A percentile compares a stretch with the other conserved stretches of the same genome.
Conservation (phyloP, 1,284 basidiomycete genomes). For the Porogramme epimiltina region DNA sequence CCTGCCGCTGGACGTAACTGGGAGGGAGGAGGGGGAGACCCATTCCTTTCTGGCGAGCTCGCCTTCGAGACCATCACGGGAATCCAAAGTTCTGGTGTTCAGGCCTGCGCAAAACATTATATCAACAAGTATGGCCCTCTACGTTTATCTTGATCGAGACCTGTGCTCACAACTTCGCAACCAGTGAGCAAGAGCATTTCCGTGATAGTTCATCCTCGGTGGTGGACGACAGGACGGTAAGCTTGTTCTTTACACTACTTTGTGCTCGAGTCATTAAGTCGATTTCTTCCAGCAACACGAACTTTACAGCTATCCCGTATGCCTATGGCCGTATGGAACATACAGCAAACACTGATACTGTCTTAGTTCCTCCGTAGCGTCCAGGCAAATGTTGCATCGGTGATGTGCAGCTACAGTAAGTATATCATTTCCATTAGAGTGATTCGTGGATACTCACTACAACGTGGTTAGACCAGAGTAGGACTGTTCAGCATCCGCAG, state of each 20-base stretch:
- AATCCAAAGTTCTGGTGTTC: constrained; percentile 64
- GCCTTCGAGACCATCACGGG: constrained; percentile 60
- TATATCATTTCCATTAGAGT: constrained; percentile 1
- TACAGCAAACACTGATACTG: constrained; percentile 5
- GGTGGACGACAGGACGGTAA: constrained; percentile 62
- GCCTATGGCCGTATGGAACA: constrained; percentile 8
- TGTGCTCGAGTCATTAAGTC: neutral
- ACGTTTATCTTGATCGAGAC: neutral
- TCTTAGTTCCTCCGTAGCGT: constrained; percentile 60
- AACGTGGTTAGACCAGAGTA: constrained; percentile 41
- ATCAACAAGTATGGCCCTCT: constrained; percentile 46
- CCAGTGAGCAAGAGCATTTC: constrained; percentile 59
- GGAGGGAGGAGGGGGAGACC: constrained; percentile 68
- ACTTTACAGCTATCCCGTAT: constrained; percentile 53
- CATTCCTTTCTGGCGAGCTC: constrained; percentile 64
- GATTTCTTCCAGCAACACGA: constrained; percentile 48
- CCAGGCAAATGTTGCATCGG: constrained; percentile 63
- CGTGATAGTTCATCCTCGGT: constrained; percentile 54
- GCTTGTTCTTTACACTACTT: neutral
- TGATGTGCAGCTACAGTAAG: constrained; percentile 74
- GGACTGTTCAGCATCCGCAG: constrained; percentile 8
- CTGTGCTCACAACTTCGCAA: neutral
- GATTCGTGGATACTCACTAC: neutral
- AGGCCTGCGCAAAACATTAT: constrained; percentile 64
- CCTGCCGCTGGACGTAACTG: constrained; percentile 72